Percentiles rank a stretch among this genome's conserved stretches.
Conservation (phyloP, 305 asterid species). For the Rubia balearica region DNA sequence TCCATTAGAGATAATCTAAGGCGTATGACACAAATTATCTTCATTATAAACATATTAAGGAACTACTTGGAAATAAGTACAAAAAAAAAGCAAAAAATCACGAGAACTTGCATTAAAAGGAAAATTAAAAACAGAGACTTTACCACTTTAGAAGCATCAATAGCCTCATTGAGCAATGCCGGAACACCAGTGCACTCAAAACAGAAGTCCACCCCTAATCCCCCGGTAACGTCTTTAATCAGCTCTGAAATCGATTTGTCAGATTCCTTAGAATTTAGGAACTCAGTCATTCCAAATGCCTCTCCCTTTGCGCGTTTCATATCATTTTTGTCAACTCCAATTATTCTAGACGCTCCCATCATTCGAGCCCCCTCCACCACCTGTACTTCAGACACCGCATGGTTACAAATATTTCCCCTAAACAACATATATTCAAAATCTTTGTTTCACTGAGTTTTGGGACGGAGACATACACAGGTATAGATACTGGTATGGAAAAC, state of each 20-base stretch:
- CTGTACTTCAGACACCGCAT: constrained; percentile 22
- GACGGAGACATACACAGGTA: too few species aligned
- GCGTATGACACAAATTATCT: too few species aligned
- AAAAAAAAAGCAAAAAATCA: background rate
- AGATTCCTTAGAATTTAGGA: constrained; percentile 47
- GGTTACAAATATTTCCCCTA: too few species aligned
- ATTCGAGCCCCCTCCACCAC: constrained; percentile 51
- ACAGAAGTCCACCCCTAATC: constrained; percentile 63
- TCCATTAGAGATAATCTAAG: too few species aligned
- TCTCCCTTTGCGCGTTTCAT: constrained; percentile 47
- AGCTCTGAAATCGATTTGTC: constrained; percentile 49
- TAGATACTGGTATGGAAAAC: too few species aligned
- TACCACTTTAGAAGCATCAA: constrained; percentile 67
- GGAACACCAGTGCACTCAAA: constrained; percentile 70
- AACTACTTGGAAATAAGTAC: too few species aligned
- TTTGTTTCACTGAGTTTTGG: too few species aligned
- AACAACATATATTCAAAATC: too few species aligned
- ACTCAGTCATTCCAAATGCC: constrained; percentile 61
- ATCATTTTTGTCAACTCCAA: constrained; percentile 62
- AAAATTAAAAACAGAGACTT: background rate
- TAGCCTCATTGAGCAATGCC: constrained; percentile 51
- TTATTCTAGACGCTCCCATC: constrained; percentile 49
- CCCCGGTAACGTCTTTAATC: constrained; percentile 61
- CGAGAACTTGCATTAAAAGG: too few species aligned
- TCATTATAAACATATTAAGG: too few species aligned